Percentiles rank a stretch among this genome's conserved stretches.
Evolutionary conservation across 1,284 basidiomycete genomes (phyloP).

Genomic region (Sanghuangporus weigelae): DNA sequence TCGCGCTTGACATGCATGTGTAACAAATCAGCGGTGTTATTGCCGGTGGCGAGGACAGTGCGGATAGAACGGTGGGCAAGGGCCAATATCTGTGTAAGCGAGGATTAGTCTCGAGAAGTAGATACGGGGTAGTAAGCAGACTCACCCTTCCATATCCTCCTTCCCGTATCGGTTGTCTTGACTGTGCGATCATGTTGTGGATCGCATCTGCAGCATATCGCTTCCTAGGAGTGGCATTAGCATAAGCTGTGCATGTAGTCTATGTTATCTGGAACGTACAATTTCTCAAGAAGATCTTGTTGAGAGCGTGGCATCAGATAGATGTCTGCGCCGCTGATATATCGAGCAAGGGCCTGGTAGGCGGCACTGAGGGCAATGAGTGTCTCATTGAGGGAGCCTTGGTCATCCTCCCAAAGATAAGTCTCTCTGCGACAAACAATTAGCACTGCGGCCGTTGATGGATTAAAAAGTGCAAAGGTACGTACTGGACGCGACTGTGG

Average conservation of each 20-base stretch:
- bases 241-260: constrained; percentile 3
- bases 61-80: constrained; percentile 64
- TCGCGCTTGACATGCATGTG: constrained; percentile 44
- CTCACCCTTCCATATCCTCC: constrained; percentile 73
- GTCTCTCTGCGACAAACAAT: constrained; percentile 47
- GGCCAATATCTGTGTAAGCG: constrained; percentile 49
- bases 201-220: constrained; percentile 74
- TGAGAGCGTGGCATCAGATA: constrained; percentile 62
- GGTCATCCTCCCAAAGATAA: constrained; percentile 60
- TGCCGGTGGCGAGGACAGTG: constrained; percentile 58
- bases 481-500: constrained; percentile 62
- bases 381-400: constrained; percentile 41
- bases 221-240: constrained; percentile 35
- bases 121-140: constrained; percentile 16
- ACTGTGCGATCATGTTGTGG: constrained; percentile 69
- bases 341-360: constrained; percentile 38
- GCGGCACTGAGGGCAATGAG: constrained; percentile 60
- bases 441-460: constrained; percentile 14
- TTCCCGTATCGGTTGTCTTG: constrained; percentile 54
- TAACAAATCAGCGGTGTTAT: constrained; percentile 60
- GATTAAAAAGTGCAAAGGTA: constrained; percentile 18
- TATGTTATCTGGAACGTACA: constrained; percentile 42
- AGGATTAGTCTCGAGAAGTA: not conserved
- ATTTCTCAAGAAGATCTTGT: constrained; percentile 60
- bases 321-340: constrained; percentile 46